Conservation (phyloP, 345 rosid genomes). For the Ceriops zippeliana region DNA sequence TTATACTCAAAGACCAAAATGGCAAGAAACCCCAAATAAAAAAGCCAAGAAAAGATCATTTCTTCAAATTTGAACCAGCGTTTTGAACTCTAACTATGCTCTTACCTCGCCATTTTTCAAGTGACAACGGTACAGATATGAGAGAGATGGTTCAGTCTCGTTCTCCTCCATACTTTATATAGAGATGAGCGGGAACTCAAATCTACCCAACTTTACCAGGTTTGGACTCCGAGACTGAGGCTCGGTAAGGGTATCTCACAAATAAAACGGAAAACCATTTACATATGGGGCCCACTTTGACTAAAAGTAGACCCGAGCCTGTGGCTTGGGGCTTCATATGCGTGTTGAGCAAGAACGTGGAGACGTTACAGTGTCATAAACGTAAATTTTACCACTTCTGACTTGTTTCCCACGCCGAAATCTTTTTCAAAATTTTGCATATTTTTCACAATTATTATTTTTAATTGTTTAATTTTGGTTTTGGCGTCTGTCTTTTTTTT, state of each 20-base stretch:
- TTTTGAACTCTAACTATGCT: background rate
- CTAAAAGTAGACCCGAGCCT: too few species aligned
- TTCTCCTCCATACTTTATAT: background rate
- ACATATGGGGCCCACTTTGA: too few species aligned
- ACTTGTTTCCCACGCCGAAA: constrained; percentile 51
- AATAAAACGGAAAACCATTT: too few species aligned
- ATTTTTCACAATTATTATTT: too few species aligned
- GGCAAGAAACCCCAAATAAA: background rate
- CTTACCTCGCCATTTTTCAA: background rate
- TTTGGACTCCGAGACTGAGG: too few species aligned
- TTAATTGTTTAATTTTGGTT: too few species aligned
- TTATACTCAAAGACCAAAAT: background rate
- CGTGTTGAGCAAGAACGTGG: constrained; percentile 8
- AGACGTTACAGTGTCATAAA: constrained; percentile 16
- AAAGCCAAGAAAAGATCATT: background rate
- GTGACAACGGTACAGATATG: background rate
- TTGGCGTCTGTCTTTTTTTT: too few species aligned
- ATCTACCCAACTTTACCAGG: too few species aligned
- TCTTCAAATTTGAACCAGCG: background rate
- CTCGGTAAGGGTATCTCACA: too few species aligned
- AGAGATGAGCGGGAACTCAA: too few species aligned
- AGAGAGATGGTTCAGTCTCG: too few species aligned
- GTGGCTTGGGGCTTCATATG: too few species aligned
- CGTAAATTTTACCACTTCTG: constrained; percentile 19
- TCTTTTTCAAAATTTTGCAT: background rate